phyloP scores from a whole-genome alignment of 371 early-diverging fungal species.

The Mucor ambiguus region DNA sequence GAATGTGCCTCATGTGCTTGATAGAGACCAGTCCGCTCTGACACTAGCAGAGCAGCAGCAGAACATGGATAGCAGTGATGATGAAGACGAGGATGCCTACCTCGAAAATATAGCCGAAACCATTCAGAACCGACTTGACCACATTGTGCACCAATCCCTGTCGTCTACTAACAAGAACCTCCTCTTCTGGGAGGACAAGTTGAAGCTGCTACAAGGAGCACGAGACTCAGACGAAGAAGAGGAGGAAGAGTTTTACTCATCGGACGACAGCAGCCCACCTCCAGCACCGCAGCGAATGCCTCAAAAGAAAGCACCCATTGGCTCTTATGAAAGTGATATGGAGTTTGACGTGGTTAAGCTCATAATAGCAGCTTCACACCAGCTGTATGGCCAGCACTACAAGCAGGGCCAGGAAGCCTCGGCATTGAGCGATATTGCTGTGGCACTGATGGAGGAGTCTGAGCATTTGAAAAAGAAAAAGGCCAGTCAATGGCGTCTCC shows the following conservation, averaged over 20 bases:
- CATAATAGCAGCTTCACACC: slow-evolving; percentile 5
- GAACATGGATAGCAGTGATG: neutral
- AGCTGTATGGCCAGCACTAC: slow-evolving; percentile 2
- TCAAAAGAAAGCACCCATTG: slow-evolving; percentile 15
- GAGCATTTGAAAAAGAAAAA: slow-evolving; percentile 21
- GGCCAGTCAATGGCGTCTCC: slow-evolving; percentile 16
- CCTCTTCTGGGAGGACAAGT: neutral
- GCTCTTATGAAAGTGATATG: slow-evolving; percentile 24
- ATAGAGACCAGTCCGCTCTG: neutral
- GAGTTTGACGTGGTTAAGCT: slow-evolving; percentile 23
- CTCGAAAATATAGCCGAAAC: neutral
- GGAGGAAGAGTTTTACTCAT: neutral
- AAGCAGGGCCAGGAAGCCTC: slow-evolving; percentile 7
- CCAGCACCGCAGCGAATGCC: neutral
- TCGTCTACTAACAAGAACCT: neutral
- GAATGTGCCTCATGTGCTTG: slow-evolving; percentile 26
- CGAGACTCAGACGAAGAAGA: neutral
- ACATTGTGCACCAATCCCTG: neutral
- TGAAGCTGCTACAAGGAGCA: neutral
- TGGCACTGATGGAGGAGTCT: slow-evolving; percentile 17
- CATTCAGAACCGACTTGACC: slow-evolving; percentile 6
- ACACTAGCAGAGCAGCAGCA: neutral
- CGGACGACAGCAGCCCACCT: neutral
- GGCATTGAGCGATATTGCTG: slow-evolving; percentile 10
- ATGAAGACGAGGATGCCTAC: slow-evolving; percentile 1